Conservation (phyloP, 164 flowering plant genomes). For the Vitis riparia region DNA sequence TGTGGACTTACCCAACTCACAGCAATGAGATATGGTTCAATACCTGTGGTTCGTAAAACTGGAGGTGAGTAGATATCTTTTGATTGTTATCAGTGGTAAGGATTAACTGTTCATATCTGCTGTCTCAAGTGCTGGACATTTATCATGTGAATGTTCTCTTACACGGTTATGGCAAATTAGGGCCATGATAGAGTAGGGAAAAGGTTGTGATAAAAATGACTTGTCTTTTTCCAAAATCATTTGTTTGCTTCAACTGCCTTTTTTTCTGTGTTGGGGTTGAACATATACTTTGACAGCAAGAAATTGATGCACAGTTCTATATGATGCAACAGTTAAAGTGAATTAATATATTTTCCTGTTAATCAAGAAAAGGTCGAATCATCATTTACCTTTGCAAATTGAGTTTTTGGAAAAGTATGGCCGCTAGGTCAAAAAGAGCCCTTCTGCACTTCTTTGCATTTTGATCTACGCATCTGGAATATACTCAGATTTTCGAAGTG, state of each 20-base stretch:
- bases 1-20: slow-evolving; percentile 95
- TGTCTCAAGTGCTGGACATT: too few species aligned
- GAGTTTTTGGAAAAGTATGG: too few species aligned
- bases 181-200: too few species aligned
- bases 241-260: not conserved
- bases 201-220: not conserved
- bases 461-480: too few species aligned
- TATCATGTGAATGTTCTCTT: too few species aligned
- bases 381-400: too few species aligned
- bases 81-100: not conserved
- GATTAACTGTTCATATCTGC: not conserved
- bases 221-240: not conserved
- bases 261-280: not conserved
- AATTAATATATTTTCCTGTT: too few species aligned
- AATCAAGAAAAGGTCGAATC: too few species aligned
- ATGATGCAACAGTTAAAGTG: not conserved
- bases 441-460: too few species aligned
- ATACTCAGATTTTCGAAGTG: too few species aligned
- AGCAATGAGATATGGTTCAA: slow-evolving; percentile 97
- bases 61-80: slow-evolving; percentile 59
- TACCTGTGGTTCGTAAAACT: slow-evolving; percentile 94
- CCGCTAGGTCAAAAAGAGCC: too few species aligned
- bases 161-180: too few species aligned
- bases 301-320: not conserved
- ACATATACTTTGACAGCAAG: not conserved